Evolutionary conservation across 768 basidiomycete genomes (phyloP), one percentile per base, ranked within the genome.

Genomic region (Plicaturopsis crispa): DNA sequence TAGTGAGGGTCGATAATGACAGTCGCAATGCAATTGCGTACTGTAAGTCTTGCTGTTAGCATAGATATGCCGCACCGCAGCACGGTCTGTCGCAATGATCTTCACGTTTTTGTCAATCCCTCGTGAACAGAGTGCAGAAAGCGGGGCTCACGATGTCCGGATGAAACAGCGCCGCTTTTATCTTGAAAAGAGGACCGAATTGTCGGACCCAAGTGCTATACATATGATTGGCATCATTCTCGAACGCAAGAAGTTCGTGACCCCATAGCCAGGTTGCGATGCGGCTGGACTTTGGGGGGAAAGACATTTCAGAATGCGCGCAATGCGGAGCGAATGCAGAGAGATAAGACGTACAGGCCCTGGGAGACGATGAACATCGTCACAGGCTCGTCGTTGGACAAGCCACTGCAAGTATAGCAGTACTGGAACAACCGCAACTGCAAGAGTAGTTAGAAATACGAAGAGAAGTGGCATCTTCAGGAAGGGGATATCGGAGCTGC

Each of bases 111-210:
- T 16, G 39, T 12, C 11, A 31, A 32, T 14, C 4, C 4, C 14
- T 33, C 5, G 4, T 13, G 14, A 5, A 11, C 14, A 11, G 13
- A 28, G 23, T 39, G 19, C 24, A 14, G 36, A 38, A 17, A n/a
- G 14, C 21, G 35, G 17, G 6, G 50, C 58, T 18, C 32, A 61
- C 64, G 45, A 66, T 62, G 45, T 65, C 63, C 6, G 51, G 49
- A 40, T 63, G 63, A 38, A 61, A 61, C 33, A 64, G 48, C 6
- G 64, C 64, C 22, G 50, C 62, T 43, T 61, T 63, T 47, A 66
- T 55, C 36, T 48, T 55, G 55, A 57, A 66, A 34, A 64, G 41
- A 18, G 59, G 49, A 1, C 63, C 63, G 35, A 57, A 54, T 7
- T 43, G 38, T 12, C 47, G 41, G 21, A 58, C 50, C 64, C 64